Percentiles rank a stretch among this genome's conserved stretches.
Evolutionary conservation across 78 protist species (phyloP).

Genomic region (Mantamonas sphyraenae): DNA sequence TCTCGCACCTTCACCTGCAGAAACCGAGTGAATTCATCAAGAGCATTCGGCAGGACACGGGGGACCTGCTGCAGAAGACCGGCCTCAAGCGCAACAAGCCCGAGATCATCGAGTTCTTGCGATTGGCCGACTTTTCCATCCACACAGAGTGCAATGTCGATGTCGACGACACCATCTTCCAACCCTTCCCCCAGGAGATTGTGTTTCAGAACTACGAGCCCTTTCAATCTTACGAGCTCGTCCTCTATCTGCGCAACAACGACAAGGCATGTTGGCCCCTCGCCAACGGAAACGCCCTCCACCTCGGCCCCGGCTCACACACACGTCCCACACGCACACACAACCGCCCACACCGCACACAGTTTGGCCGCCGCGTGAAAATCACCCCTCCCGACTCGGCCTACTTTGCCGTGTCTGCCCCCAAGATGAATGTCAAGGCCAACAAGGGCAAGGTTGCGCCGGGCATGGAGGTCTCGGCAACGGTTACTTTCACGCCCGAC

Average conservation of each 20-base stretch:
- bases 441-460: conserved; percentile 42
- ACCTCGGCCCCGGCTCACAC: not conserved
- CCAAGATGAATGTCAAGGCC: not conserved
- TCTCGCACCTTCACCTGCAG: too few species aligned
- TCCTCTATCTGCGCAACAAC: conserved; percentile 27
- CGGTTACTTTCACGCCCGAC: conserved; percentile 27
- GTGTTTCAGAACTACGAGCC: conserved; percentile 26
- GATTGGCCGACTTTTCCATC: too few species aligned
- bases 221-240: not conserved
- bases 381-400: conserved; percentile 15
- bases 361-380: conserved; percentile 27
- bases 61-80: too few species aligned
- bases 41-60: too few species aligned
- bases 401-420: conserved; percentile 16
- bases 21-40: too few species aligned
- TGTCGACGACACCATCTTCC: conserved; percentile 42
- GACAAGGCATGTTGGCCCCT: conserved; percentile 5
- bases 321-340: conserved; percentile 4
- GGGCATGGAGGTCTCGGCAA: conserved; percentile 40
- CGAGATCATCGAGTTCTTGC: too few species aligned
- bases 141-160: too few species aligned
- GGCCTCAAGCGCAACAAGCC: too few species aligned
- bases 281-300: not conserved
- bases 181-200: conserved; percentile 41
- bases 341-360: not conserved